Evolutionary conservation across 1,284 basidiomycete genomes (phyloP).

Genomic region (Gomphus bonarii): DNA sequence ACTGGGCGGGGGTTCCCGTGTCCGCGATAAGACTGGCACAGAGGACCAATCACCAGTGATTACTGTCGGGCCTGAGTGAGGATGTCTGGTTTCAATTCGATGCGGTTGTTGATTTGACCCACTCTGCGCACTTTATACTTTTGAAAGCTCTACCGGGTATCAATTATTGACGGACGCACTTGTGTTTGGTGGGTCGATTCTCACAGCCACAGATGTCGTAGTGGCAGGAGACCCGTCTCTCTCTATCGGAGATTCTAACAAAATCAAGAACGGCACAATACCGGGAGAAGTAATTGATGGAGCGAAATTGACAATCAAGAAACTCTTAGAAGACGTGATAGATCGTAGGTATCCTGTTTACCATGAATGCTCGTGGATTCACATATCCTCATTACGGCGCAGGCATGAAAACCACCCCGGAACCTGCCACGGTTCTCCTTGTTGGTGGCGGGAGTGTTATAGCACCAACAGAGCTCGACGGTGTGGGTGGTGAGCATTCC

Average conservation of each 20-base stretch:
- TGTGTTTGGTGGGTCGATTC: slow-evolving; percentile 38
- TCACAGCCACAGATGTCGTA: slow-evolving; percentile 44
- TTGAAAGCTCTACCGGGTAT: slow-evolving; percentile 37
- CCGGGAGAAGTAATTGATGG: slow-evolving; percentile 22
- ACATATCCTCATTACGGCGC: background rate
- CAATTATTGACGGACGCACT: slow-evolving; percentile 33
- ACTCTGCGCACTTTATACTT: too few relatives aligned
- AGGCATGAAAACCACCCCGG: slow-evolving; percentile 47
- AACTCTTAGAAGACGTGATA: slow-evolving; percentile 34
- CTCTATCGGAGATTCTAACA: slow-evolving; percentile 28
- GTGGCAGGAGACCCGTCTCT: slow-evolving; percentile 24
- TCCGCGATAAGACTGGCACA: slow-evolving; percentile 22
- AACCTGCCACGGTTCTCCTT: slow-evolving; percentile 35
- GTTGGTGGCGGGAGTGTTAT: slow-evolving; percentile 45
- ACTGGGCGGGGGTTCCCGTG: slow-evolving; percentile 45
- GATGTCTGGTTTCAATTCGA: background rate
- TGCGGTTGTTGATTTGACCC: background rate
- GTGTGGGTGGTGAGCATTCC: slow-evolving; percentile 23
- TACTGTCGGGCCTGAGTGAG: slow-evolving; percentile 38
- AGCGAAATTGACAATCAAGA: slow-evolving; percentile 30
- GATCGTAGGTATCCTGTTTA: slow-evolving; percentile 1
- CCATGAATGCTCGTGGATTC: background rate
- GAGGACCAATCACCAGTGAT: slow-evolving; percentile 20
- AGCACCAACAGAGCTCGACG: slow-evolving; percentile 31
- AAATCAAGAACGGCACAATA: slow-evolving; percentile 23